A percentile compares a stretch with the other conserved stretches of the same genome.
These are phyloP conservation scores for Phytopythium mirpurense DNA, from an alignment of 352 stramenopile genomes.

Conservation along the genomic window DNA sequence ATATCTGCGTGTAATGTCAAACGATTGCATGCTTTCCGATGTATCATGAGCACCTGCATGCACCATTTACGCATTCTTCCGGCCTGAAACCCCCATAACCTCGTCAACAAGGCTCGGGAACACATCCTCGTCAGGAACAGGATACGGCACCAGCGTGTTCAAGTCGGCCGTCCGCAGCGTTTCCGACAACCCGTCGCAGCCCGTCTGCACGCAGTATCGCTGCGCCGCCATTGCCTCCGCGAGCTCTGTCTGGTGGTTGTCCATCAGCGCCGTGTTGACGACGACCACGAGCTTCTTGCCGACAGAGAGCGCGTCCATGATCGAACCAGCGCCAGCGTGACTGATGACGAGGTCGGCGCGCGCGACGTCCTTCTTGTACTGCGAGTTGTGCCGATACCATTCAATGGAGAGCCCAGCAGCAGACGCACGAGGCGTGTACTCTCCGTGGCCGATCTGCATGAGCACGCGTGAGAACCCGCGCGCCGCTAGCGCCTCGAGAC, in stretches of 20 bases:
- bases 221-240: constrained; percentile 87
- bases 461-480: constrained; percentile 61
- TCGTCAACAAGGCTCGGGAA: constrained; percentile 68
- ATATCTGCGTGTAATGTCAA: too few species aligned
- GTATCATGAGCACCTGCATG: too few species aligned
- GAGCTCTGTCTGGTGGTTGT: constrained; percentile 97
- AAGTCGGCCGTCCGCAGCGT: constrained; percentile 38
- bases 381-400: constrained; percentile 89
- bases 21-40: too few species aligned
- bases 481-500: constrained; percentile 35
- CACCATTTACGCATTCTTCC: constrained; percentile 21
- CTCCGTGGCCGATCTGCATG: constrained; percentile 82
- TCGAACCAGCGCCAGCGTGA: constrained; percentile 92
- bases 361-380: constrained; percentile 88
- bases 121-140: constrained; percentile 44
- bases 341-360: constrained; percentile 91
- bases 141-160: constrained; percentile 41
- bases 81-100: constrained; percentile 24
- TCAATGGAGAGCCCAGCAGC: constrained; percentile 33
- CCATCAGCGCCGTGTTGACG: constrained; percentile 94
- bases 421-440: constrained; percentile 32
- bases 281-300: constrained; percentile 89
- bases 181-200: constrained; percentile 24
- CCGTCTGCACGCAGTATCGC: constrained; percentile 55
- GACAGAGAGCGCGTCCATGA: constrained; percentile 89